Evolutionary conservation across 2,329 filamentous ascomycete genomes (phyloP).

Genomic region (Colletotrichum sp.): DNA sequence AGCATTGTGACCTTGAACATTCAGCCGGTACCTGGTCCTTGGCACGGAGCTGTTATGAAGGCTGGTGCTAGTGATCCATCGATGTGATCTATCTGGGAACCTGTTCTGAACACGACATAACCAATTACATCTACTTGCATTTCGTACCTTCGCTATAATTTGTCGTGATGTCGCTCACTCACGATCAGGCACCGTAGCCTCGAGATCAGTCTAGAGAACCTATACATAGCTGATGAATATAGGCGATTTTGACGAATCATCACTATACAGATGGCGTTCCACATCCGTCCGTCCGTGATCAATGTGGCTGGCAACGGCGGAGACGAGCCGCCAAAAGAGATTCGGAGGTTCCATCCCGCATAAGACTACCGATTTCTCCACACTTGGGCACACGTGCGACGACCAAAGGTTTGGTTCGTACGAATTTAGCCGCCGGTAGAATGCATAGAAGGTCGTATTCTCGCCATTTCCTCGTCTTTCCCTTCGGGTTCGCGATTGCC

Average conservation of each 20-base stretch:
- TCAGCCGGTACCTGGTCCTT: not conserved
- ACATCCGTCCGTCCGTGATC: not conserved
- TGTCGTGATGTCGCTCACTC: fast-evolving
- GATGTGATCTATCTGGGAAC: not conserved
- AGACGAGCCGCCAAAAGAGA: not conserved
- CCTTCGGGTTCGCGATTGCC: not conserved
- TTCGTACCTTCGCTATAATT: not conserved
- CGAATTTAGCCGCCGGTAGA: conserved; percentile 8
- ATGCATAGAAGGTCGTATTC: not conserved
- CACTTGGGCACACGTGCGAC: not conserved
- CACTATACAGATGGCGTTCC: not conserved
- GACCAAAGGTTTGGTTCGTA: not conserved
- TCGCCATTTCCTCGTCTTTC: not conserved
- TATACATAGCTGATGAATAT: not conserved
- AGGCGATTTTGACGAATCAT: not conserved
- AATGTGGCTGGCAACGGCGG: not conserved
- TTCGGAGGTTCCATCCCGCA: conserved; percentile 6
- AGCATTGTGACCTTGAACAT: not conserved
- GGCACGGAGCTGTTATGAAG: not conserved
- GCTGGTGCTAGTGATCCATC: not conserved
- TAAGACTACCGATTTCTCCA: not conserved
- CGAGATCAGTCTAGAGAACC: fast-evolving
- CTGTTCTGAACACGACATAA: not conserved
- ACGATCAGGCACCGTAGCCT: fast-evolving
- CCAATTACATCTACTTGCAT: not conserved